Evolutionary conservation across 495 filamentous ascomycete genomes (phyloP).

Genomic region (Aspergillus homomorphus): DNA sequence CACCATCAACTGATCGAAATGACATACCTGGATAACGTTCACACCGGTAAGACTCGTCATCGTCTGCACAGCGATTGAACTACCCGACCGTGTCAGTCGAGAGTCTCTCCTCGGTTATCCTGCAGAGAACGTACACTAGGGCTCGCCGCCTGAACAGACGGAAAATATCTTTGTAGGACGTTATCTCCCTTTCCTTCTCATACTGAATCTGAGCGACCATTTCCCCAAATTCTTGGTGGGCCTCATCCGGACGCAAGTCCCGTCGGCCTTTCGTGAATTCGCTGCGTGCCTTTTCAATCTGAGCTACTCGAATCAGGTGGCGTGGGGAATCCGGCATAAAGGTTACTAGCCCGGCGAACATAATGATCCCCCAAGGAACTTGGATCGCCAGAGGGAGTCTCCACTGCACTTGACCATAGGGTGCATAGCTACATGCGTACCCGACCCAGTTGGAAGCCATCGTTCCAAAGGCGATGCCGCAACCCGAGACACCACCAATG

Average conservation of each 20-base stretch:
- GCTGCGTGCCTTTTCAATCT: constrained; percentile 46
- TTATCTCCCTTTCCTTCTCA: constrained; percentile 56
- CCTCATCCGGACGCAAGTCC: constrained; percentile 45
- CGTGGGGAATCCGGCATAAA: constrained; percentile 61
- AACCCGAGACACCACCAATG: constrained; percentile 58
- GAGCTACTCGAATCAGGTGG: constrained; percentile 52
- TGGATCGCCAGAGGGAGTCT: constrained; percentile 55
- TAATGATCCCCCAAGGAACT: constrained; percentile 57
- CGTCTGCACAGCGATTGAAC: constrained; percentile 56
- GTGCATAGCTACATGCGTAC: constrained; percentile 53
- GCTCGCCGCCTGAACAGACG: constrained; percentile 49
- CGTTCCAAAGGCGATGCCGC: constrained; percentile 56
- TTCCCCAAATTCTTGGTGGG: constrained; percentile 51
- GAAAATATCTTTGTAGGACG: constrained; percentile 51
- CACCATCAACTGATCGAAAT: too few species aligned
- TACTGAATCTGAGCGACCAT: constrained; percentile 60
- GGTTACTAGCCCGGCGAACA: constrained; percentile 53
- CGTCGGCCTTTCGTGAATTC: constrained; percentile 50
- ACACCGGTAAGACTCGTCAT: constrained; percentile 57
- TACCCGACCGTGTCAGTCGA: constrained; percentile 8
- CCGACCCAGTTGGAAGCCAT: constrained; percentile 60
- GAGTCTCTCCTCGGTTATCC: neutral
- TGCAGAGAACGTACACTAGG: constrained; percentile 36
- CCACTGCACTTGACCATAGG: constrained; percentile 55
- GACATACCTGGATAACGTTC: constrained; percentile 52